These are phyloP conservation scores for Wickerhamiella kazuoi DNA, from an alignment of 805 yeast species.

Conservation along the genomic window DNA sequence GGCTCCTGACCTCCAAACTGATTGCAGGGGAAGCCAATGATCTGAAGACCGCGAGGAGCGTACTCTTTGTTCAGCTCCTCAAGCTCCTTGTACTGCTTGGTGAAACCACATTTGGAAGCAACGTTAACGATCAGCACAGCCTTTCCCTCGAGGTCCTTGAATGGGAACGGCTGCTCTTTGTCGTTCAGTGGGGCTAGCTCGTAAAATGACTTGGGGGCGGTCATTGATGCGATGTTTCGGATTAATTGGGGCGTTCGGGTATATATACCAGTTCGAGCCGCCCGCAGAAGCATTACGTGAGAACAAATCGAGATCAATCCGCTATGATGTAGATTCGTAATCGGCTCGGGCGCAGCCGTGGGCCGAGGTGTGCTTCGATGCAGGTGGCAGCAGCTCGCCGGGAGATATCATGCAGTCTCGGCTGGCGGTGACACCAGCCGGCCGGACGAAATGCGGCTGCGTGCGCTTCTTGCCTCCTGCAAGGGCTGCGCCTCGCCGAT, in stretches of 20 bases:
- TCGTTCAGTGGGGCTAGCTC: slow-evolving; percentile 46
- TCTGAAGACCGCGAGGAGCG: slow-evolving; percentile 40
- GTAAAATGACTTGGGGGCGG: slow-evolving; percentile 31
- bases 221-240: background rate
- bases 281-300: background rate
- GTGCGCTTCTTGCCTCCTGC: no score
- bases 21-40: slow-evolving; percentile 81
- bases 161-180: slow-evolving; percentile 40
- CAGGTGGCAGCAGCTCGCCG: no score
- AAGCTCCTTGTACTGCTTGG: slow-evolving; percentile 59
- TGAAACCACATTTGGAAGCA: slow-evolving; percentile 69
- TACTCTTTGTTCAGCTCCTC: slow-evolving; percentile 52
- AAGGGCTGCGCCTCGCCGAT: no score
- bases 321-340: no score
- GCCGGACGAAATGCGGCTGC: no score
- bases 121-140: slow-evolving; percentile 73
- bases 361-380: no score
- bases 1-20: slow-evolving; percentile 78
- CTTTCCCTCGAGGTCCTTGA: slow-evolving; percentile 50
- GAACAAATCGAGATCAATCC: no score
- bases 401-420: no score
- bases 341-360: no score
- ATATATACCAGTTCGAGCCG: background rate
- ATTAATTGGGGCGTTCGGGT: background rate
- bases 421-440: no score